Evolutionary conservation across 768 basidiomycete genomes (phyloP).

Genomic region (Tephrocybe sp.): DNA sequence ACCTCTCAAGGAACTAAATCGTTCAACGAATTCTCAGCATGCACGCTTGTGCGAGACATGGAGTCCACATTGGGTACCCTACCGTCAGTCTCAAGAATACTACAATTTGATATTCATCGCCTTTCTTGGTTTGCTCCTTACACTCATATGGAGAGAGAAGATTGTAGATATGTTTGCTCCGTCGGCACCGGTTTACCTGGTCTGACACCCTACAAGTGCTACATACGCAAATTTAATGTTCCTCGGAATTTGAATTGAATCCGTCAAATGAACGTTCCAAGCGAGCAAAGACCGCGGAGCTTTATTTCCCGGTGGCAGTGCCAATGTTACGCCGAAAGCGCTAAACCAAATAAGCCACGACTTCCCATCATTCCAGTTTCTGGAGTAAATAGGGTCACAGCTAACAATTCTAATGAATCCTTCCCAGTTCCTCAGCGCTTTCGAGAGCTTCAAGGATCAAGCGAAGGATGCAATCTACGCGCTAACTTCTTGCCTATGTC

Average conservation of each 20-base stretch:
- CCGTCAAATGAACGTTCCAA: neutral
- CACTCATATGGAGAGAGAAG: conserved; percentile 30
- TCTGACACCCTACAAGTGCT: neutral
- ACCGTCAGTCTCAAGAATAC: conserved; percentile 14
- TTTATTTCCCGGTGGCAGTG: conserved; percentile 10
- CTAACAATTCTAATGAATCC: conserved; percentile 21
- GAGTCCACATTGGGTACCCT: conserved; percentile 27
- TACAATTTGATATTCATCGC: conserved; percentile 22
- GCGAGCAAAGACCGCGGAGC: neutral
- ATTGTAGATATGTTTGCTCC: conserved; percentile 6
- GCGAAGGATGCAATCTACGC: conserved; percentile 83
- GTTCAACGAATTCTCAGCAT: conserved; percentile 20
- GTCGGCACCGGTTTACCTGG: neutral
- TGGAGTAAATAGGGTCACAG: neutral
- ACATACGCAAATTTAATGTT: neutral
- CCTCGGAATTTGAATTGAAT: neutral
- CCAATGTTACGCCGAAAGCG: conserved; percentile 1
- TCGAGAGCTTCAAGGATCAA: conserved; percentile 66
- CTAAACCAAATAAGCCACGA: conserved; percentile 9
- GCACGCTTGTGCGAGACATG: conserved; percentile 35
- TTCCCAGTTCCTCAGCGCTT: conserved; percentile 39
- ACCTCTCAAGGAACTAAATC: neutral
- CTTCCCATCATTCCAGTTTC: neutral
- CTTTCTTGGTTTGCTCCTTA: conserved; percentile 23
- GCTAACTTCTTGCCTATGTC: conserved; percentile 76